Percentiles rank a stretch among this genome's conserved stretches.
Evolutionary conservation across 2,329 filamentous ascomycete species (phyloP).

Genomic region (Raffaelea albimanens): DNA sequence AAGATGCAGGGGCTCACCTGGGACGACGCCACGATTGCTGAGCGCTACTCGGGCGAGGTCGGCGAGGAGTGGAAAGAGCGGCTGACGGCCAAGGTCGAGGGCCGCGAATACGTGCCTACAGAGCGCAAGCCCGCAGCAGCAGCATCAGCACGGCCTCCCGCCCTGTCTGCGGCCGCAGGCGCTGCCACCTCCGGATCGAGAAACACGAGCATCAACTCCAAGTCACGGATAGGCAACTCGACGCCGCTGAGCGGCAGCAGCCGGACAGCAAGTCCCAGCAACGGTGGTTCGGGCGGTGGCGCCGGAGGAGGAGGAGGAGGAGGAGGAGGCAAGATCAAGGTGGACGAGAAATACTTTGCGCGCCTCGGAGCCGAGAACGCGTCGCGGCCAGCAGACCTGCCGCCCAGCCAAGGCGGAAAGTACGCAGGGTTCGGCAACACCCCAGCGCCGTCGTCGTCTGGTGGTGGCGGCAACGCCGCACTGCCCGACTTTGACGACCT

Average conservation of each 20-base stretch:
- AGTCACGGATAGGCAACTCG: neutral
- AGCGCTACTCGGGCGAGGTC: slow-evolving; percentile 80
- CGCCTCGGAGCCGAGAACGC: slow-evolving; percentile 78
- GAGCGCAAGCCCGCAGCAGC: slow-evolving; percentile 41
- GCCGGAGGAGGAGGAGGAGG: neutral
- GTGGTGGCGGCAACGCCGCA: slow-evolving; percentile 28
- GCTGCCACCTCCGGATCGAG: neutral
- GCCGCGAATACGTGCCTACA: slow-evolving; percentile 70
- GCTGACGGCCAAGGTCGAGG: slow-evolving; percentile 78
- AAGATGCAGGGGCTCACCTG: slow-evolving; percentile 61
- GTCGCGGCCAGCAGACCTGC: slow-evolving; percentile 59
- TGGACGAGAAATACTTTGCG: slow-evolving; percentile 86
- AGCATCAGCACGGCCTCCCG: slow-evolving; percentile 29
- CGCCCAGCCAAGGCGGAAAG: slow-evolving; percentile 86
- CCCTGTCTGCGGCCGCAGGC: slow-evolving; percentile 14
- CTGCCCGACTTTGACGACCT: slow-evolving; percentile 75
- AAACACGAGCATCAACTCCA: neutral
- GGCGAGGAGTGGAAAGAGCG: slow-evolving; percentile 95
- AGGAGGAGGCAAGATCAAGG: slow-evolving; percentile 40
- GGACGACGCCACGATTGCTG: slow-evolving; percentile 81
- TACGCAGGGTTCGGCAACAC: slow-evolving; percentile 84
- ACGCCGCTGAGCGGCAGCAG: slow-evolving; percentile 11
- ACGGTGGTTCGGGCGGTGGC: slow-evolving; percentile 16
- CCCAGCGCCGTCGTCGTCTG: slow-evolving; percentile 40
- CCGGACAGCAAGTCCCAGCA: slow-evolving; percentile 19